Percentiles rank a stretch among this genome's conserved stretches.
These are phyloP conservation scores for Phytophthora kernoviae DNA, from an alignment of 352 stramenopile genomes.

Conservation along the genomic window DNA sequence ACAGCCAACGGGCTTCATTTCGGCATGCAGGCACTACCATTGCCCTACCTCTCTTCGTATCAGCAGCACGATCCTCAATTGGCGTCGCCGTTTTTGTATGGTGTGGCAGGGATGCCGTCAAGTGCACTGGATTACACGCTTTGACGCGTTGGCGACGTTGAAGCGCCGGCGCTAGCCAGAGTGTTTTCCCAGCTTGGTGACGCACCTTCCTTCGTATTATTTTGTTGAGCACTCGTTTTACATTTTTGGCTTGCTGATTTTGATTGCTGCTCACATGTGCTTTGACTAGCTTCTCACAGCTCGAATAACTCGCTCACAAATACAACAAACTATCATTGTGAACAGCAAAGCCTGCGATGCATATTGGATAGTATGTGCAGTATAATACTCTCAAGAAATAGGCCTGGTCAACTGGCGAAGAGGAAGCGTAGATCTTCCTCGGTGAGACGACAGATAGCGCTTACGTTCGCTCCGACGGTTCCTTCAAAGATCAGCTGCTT, in stretches of 20 bases:
- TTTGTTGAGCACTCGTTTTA: constrained; percentile 40
- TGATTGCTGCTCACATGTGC: constrained; percentile 27
- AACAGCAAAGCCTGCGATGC: constrained; percentile 23
- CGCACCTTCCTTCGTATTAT: constrained; percentile 37
- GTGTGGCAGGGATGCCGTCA: constrained; percentile 30
- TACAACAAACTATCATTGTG: constrained; percentile 36
- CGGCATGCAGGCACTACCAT: constrained; percentile 23
- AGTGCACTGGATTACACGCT: constrained; percentile 32
- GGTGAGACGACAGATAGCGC: constrained; percentile 89
- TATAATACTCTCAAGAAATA: too few species aligned
- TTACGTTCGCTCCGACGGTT: constrained; percentile 94
- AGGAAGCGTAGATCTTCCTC: constrained; percentile 95
- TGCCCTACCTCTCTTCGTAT: constrained; percentile 38
- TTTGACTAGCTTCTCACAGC: constrained; percentile 29
- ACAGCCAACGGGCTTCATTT: constrained; percentile 28
- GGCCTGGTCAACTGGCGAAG: constrained; percentile 64
- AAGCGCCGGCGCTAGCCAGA: constrained; percentile 13
- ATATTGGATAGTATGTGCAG: too few species aligned
- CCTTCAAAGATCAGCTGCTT: constrained; percentile 98
- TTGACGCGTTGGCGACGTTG: constrained; percentile 21
- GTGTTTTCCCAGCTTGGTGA: constrained; percentile 16
- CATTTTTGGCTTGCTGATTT: constrained; percentile 44
- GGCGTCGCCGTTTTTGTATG: constrained; percentile 44
- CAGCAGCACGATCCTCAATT: constrained; percentile 38
- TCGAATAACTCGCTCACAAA: constrained; percentile 29